Percentiles rank a stretch among this genome's conserved stretches.
These are phyloP conservation scores for Beauveria sp. DNA, from an alignment of 2,329 filamentous ascomycete species.

Conservation along the genomic window DNA sequence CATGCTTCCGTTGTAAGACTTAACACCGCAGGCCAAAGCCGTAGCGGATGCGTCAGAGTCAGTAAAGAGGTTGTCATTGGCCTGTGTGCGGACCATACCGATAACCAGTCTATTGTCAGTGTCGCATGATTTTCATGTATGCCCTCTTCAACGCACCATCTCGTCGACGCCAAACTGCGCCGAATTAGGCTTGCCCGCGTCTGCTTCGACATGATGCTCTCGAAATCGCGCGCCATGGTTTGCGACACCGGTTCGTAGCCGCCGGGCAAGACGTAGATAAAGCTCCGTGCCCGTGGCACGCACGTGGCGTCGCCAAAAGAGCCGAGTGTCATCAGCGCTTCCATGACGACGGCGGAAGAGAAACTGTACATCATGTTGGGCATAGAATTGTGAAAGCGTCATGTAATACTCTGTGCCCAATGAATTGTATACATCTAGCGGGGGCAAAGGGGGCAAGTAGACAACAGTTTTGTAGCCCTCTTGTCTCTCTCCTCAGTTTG, in stretches of 20 bases:
- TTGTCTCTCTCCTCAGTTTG: background rate
- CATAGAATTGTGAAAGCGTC: background rate
- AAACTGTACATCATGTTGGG: background rate
- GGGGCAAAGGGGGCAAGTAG: background rate
- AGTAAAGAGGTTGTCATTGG: constrained; percentile 18
- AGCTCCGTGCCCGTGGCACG: constrained; percentile 11
- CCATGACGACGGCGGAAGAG: background rate
- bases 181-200: constrained; percentile 14
- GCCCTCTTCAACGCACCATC: constrained; percentile 12
- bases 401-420: background rate
- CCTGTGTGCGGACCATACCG: constrained; percentile 17
- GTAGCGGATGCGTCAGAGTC: constrained; percentile 20
- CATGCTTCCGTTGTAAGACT: constrained; percentile 19
- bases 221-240: constrained; percentile 21
- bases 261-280: constrained; percentile 27
- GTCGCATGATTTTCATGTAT: background rate
- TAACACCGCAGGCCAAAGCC: constrained; percentile 19
- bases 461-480: background rate
- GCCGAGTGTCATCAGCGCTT: background rate
- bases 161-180: constrained; percentile 17
- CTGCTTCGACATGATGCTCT: constrained; percentile 15
- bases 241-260: constrained; percentile 24
- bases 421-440: background rate
- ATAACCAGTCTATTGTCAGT: constrained; percentile 12
- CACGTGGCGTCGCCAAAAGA: background rate